phyloP scores from a whole-genome alignment of 2,329 filamentous ascomycete species.

The Paracoccidioides brasiliensis region DNA sequence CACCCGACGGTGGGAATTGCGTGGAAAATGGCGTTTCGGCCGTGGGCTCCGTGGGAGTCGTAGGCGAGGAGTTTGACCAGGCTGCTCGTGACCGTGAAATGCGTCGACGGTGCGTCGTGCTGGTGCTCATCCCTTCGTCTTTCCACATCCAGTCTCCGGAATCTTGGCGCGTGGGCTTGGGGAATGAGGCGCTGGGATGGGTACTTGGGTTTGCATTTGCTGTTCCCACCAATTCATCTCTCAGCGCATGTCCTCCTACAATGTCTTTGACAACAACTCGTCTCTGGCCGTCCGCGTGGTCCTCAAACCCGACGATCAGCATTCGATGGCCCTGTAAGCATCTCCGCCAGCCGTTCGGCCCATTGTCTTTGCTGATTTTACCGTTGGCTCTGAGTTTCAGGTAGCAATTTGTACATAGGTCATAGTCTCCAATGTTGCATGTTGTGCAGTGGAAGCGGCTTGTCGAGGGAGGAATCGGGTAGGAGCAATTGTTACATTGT shows the following conservation, averaged over 20 bases:
- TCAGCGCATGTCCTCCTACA: constrained; percentile 62
- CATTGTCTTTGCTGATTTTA: constrained; percentile 61
- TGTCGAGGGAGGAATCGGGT: constrained; percentile 55
- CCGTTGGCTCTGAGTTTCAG: constrained; percentile 48
- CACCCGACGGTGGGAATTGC: constrained; percentile 61
- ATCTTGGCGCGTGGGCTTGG: constrained; percentile 7
- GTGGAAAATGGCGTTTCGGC: constrained; percentile 6
- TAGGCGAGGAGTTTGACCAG: constrained; percentile 39
- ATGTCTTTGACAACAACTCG: constrained; percentile 57
- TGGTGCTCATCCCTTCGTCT: constrained; percentile 22
- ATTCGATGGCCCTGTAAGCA: constrained; percentile 74
- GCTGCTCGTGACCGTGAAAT: constrained; percentile 9
- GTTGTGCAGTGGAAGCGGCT: constrained; percentile 67
- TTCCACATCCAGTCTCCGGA: constrained; percentile 32
- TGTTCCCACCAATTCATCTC: constrained; percentile 34
- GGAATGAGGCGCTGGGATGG: constrained; percentile 12
- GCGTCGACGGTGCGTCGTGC: constrained; percentile 8
- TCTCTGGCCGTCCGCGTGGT: constrained; percentile 52
- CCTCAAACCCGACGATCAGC: constrained; percentile 64
- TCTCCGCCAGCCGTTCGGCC: constrained; percentile 66
- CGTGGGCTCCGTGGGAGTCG: constrained; percentile 20
- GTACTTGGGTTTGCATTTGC: constrained; percentile 20
- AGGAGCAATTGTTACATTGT: constrained; percentile 64
- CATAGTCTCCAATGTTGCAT: constrained; percentile 72
- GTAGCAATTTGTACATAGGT: constrained; percentile 74